phyloP scores from a whole-genome alignment of 148 eudicot genomes.

The Camellia sinensis region DNA sequence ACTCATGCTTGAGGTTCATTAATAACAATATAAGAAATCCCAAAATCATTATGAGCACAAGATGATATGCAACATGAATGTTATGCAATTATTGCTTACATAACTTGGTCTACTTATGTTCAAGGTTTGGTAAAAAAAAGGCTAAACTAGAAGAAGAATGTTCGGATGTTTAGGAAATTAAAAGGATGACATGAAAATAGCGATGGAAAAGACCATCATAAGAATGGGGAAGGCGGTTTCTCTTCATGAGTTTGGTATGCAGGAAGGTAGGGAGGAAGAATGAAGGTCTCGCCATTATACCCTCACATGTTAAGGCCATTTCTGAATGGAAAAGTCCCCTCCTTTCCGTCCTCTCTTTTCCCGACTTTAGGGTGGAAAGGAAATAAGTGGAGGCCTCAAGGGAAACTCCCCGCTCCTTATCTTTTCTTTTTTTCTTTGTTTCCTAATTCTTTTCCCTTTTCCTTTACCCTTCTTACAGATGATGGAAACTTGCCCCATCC shows the following conservation, averaged over 20 bases:
- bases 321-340: not conserved
- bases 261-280: not conserved
- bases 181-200: not conserved
- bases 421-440: not conserved
- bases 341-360: not conserved
- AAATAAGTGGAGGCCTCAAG: not conserved
- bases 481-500: not conserved
- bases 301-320: not conserved
- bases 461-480: not conserved
- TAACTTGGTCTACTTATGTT: not conserved
- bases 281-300: not conserved
- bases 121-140: not conserved
- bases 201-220: not conserved
- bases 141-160: not conserved
- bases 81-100: not conserved
- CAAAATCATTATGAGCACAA: not conserved
- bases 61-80: not conserved
- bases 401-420: not conserved
- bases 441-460: not conserved
- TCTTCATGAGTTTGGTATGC: not conserved
- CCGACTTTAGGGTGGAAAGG: not conserved
- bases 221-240: constrained; percentile 3
- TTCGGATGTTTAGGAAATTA: not conserved
- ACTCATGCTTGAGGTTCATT: not conserved
- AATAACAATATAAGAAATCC: constrained; percentile 10